A percentile compares a stretch with the other conserved stretches of the same genome.
phyloP scores from a whole-genome alignment of 768 basidiomycete genomes.

The Suillus hirtellus region DNA sequence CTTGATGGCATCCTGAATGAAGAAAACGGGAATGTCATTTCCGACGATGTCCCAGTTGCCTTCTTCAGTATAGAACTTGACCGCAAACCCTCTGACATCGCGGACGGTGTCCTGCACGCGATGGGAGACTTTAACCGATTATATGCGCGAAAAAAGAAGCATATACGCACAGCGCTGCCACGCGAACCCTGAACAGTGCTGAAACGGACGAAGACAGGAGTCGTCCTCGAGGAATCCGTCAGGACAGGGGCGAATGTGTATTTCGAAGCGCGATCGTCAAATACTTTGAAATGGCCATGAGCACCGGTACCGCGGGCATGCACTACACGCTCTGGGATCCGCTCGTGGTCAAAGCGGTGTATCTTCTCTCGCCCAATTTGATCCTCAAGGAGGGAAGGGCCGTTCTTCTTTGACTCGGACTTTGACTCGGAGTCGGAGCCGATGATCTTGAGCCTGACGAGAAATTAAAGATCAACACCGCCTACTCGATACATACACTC shows the following conservation, averaged over 20 bases:
- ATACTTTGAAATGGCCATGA: slow-evolving; percentile 81
- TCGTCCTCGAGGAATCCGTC: slow-evolving; percentile 70
- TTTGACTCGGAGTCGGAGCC: background rate
- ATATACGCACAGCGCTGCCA: slow-evolving; percentile 70
- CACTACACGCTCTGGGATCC: slow-evolving; percentile 84
- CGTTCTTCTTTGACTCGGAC: slow-evolving; percentile 26
- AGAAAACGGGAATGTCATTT: slow-evolving; percentile 83
- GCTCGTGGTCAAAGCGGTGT: slow-evolving; percentile 82
- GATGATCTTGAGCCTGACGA: slow-evolving; percentile 51
- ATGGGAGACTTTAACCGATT: slow-evolving; percentile 1
- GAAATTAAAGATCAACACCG: slow-evolving; percentile 13
- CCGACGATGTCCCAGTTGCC: slow-evolving; percentile 89
- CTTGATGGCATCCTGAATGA: slow-evolving; percentile 80
- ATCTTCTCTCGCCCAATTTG: slow-evolving; percentile 76
- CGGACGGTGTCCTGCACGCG: slow-evolving; percentile 65
- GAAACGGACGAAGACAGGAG: slow-evolving; percentile 82
- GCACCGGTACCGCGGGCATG: slow-evolving; percentile 74
- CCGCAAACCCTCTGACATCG: slow-evolving; percentile 86
- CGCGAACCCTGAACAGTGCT: slow-evolving; percentile 81
- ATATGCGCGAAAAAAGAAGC: slow-evolving; percentile 2
- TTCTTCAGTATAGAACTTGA: slow-evolving; percentile 80
- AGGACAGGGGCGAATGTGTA: slow-evolving; percentile 71
- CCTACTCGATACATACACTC: slow-evolving; percentile 3
- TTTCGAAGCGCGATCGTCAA: slow-evolving; percentile 65
- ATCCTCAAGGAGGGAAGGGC: slow-evolving; percentile 79